phyloP scores from a whole-genome alignment of 2,329 filamentous ascomycete genomes.

The Aureobasidium pullulans region DNA sequence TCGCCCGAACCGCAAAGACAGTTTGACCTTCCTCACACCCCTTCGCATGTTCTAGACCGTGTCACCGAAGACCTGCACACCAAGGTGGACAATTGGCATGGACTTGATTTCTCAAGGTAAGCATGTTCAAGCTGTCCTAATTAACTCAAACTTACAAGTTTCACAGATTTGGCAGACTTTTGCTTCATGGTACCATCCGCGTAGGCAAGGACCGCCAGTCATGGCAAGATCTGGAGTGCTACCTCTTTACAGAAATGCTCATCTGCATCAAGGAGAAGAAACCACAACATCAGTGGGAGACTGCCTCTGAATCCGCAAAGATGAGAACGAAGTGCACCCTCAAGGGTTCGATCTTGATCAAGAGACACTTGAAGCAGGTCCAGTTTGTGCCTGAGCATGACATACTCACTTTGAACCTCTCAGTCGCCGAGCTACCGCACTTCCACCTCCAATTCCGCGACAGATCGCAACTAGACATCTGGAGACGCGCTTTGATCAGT shows the following conservation, averaged over 20 bases:
- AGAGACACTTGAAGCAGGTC: conserved; percentile 92
- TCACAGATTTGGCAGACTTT: conserved; percentile 76
- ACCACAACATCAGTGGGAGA: conserved; percentile 54
- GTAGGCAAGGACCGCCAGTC: conserved; percentile 94
- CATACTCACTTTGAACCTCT: conserved; percentile 80
- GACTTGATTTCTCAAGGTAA: conserved; percentile 77
- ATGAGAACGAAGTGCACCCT: conserved; percentile 72
- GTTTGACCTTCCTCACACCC: conserved; percentile 13
- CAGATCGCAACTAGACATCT: conserved; percentile 75
- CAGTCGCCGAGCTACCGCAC: conserved; percentile 82
- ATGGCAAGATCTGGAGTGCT: conserved; percentile 97
- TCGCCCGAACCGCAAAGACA: conserved; percentile 10
- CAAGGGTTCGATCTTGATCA: conserved; percentile 96
- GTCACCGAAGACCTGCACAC: conserved; percentile 77
- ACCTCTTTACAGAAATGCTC: conserved; percentile 95
- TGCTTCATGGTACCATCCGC: conserved; percentile 79
- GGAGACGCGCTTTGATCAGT: conserved; percentile 81
- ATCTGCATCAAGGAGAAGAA: conserved; percentile 99
- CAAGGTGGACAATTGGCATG: conserved; percentile 98
- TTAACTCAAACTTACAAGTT: background rate
- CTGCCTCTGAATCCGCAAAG: conserved; percentile 31
- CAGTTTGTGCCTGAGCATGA: conserved; percentile 64
- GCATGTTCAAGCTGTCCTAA: conserved; percentile 19
- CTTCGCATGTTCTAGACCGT: conserved; percentile 68
- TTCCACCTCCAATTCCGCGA: conserved; percentile 90